Evolutionary conservation across 2,329 filamentous ascomycete species (phyloP).

Genomic region (Trichoderma atrobrunneum): DNA sequence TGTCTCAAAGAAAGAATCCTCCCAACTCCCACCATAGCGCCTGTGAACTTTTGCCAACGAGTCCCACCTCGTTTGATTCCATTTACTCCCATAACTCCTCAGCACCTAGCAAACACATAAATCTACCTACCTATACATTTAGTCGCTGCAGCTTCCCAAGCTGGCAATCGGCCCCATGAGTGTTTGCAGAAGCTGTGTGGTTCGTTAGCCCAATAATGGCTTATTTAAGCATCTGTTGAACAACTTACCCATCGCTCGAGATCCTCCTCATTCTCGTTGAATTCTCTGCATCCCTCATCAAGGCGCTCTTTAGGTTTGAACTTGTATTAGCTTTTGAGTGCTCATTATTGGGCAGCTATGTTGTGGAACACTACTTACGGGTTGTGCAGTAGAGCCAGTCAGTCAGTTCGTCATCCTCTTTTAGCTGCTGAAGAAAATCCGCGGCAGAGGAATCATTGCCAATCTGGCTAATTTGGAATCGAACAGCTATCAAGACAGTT

Average conservation of each 20-base stretch:
- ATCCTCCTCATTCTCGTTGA: constrained; percentile 2
- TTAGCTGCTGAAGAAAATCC: neutral
- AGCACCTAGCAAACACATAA: neutral
- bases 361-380: neutral
- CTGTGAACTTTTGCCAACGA: neutral
- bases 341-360: neutral
- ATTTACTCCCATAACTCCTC: neutral
- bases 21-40: neutral
- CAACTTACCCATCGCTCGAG: constrained; percentile 18
- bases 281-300: constrained; percentile 6
- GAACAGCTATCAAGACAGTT: neutral
- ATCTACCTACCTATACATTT: neutral
- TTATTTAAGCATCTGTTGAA: no score
- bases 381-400: neutral
- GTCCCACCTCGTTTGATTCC: neutral
- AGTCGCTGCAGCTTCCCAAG: neutral
- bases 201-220: neutral
- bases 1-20: neutral
- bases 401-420: neutral
- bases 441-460: neutral
- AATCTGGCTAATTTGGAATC: constrained; percentile 16
- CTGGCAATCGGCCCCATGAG: neutral
- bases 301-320: neutral
- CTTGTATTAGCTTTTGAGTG: neutral
- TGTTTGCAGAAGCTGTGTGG: neutral